These are phyloP conservation scores for Hirsutella thompsonii DNA, from an alignment of 2,329 filamentous ascomycete genomes.

Conservation along the genomic window DNA sequence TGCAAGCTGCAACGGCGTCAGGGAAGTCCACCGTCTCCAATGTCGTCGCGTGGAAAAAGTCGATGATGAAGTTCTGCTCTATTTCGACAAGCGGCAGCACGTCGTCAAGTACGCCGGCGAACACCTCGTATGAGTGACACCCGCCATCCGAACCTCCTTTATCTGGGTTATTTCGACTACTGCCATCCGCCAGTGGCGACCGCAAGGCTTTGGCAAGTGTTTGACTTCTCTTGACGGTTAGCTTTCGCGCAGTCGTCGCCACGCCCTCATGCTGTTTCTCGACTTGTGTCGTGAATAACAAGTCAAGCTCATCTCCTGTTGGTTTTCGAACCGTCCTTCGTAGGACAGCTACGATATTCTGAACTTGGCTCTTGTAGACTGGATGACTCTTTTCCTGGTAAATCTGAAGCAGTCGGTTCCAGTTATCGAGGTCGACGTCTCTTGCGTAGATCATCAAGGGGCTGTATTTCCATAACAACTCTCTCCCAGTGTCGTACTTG, in stretches of 20 bases:
- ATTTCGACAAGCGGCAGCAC: slow-evolving; percentile 73
- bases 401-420: slow-evolving; percentile 64
- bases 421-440: slow-evolving; percentile 70
- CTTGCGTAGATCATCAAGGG: slow-evolving; percentile 79
- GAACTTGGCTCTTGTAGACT: slow-evolving; percentile 73
- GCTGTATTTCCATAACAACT: slow-evolving; percentile 75
- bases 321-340: slow-evolving; percentile 66
- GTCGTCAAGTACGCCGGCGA: slow-evolving; percentile 68
- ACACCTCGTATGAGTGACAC: slow-evolving; percentile 67
- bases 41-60: slow-evolving; percentile 91
- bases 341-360: slow-evolving; percentile 65
- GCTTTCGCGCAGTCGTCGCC: slow-evolving; percentile 66
- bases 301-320: slow-evolving; percentile 63
- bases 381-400: slow-evolving; percentile 69
- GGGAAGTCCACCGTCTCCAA: slow-evolving; percentile 71
- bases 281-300: slow-evolving; percentile 72
- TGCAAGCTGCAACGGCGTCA: slow-evolving; percentile 56
- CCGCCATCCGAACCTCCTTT: slow-evolving; percentile 50
- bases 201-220: slow-evolving; percentile 66
- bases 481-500: slow-evolving; percentile 60
- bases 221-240: slow-evolving; percentile 90
- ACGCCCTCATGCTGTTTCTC: slow-evolving; percentile 79
- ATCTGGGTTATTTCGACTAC: slow-evolving; percentile 34
- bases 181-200: slow-evolving; percentile 51
- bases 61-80: slow-evolving; percentile 95